These are phyloP conservation scores for Macaranga tanarius DNA, from an alignment of 441 rosid genomes.

Conservation along the genomic window DNA sequence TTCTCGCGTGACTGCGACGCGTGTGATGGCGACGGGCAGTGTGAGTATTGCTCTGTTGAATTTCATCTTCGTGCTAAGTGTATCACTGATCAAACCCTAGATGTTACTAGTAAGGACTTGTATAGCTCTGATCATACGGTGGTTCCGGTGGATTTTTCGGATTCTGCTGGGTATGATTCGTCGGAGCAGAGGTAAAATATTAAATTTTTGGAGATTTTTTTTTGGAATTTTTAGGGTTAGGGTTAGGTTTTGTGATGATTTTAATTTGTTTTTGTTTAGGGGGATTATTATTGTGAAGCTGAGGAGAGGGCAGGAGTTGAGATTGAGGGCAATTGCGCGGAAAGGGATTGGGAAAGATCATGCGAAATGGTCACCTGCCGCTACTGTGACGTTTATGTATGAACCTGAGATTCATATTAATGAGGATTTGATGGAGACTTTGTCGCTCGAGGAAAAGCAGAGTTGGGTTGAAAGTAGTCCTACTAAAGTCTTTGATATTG, in stretches of 20 bases:
- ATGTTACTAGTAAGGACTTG: constrained; percentile 82
- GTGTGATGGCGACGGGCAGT: constrained; percentile 95
- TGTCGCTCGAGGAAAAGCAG: constrained; percentile 68
- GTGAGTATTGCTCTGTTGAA: constrained; percentile 97
- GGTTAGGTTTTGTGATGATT: not conserved
- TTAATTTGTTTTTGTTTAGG: constrained; percentile 31
- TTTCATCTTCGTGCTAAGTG: constrained; percentile 79
- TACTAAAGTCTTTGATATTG: constrained; percentile 73
- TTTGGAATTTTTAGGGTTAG: not conserved
- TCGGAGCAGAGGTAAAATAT: constrained; percentile 53
- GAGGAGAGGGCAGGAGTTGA: constrained; percentile 80
- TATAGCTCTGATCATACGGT: constrained; percentile 84
- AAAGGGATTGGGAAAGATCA: constrained; percentile 97
- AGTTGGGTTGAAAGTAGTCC: constrained; percentile 87
- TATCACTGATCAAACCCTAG: constrained; percentile 77
- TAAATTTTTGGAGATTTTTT: not conserved
- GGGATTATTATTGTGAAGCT: constrained; percentile 88
- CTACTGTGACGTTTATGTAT: constrained; percentile 90
- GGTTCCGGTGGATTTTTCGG: constrained; percentile 76
- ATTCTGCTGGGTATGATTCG: constrained; percentile 49
- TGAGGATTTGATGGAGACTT: constrained; percentile 78
- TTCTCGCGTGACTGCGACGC: constrained; percentile 95
- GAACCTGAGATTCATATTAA: constrained; percentile 88
- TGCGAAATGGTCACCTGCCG: constrained; percentile 98
- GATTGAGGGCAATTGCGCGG: constrained; percentile 84